Percentiles rank a stretch among this genome's conserved stretches.
These are phyloP conservation scores for Magnusiomyces ingens DNA, from an alignment of 1,139 yeast genomes.

Conservation along the genomic window DNA sequence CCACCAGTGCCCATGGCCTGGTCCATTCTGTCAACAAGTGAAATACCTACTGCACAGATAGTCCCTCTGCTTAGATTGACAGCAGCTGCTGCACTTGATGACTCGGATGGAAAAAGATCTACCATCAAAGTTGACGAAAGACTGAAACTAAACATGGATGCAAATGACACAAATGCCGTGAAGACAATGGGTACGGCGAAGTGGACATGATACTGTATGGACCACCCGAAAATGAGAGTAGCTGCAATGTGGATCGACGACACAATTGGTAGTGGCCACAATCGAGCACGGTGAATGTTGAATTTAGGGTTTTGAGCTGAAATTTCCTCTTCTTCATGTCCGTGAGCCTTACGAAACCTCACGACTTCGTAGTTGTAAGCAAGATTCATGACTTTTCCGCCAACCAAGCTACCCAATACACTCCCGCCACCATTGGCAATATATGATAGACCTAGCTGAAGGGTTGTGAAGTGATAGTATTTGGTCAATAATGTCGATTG, in stretches of 20 bases:
- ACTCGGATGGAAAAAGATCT: slow-evolving; percentile 51
- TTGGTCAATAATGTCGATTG: slow-evolving; percentile 48
- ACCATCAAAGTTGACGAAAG: slow-evolving; percentile 51
- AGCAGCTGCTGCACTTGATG: slow-evolving; percentile 57
- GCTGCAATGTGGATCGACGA: slow-evolving; percentile 30
- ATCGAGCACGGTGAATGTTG: slow-evolving; percentile 45
- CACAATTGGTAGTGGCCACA: slow-evolving; percentile 35
- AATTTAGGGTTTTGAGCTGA: slow-evolving; percentile 24
- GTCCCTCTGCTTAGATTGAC: slow-evolving; percentile 57
- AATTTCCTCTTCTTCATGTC: slow-evolving; percentile 45
- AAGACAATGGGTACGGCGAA: slow-evolving; percentile 52
- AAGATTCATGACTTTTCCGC: slow-evolving; percentile 33
- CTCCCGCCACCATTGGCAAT: slow-evolving; percentile 37
- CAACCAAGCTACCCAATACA: slow-evolving; percentile 30
- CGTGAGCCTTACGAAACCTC: slow-evolving; percentile 14
- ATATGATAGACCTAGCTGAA: slow-evolving; percentile 57
- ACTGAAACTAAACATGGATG: slow-evolving; percentile 44
- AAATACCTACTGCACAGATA: slow-evolving; percentile 55
- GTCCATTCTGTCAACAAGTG: slow-evolving; percentile 54
- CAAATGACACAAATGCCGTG: slow-evolving; percentile 41
- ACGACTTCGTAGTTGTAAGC: slow-evolving; percentile 21
- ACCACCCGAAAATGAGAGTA: slow-evolving; percentile 63
- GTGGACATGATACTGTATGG: slow-evolving; percentile 43
- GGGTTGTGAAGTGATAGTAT: slow-evolving; percentile 44
- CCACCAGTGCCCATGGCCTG: slow-evolving; percentile 52